Evolutionary conservation across 495 filamentous ascomycete species (phyloP), one percentile per base, ranked within the genome.

Genomic region (Chaetomium fimeti): DNA sequence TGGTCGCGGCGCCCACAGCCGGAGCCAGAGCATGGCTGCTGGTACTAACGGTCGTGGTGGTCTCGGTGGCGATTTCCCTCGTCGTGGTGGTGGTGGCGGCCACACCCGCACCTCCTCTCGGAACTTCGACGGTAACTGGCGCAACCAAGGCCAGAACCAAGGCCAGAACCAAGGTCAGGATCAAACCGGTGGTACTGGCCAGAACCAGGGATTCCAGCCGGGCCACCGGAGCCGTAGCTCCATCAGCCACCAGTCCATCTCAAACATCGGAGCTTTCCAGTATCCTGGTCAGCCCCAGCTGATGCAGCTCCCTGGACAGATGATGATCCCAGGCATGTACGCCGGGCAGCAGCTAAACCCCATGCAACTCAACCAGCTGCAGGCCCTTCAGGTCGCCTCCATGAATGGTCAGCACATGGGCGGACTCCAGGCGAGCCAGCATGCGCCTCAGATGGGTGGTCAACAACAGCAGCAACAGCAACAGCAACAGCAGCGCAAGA

Each of bases 121-220:
- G 36, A 98, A 98, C 73, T 98, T 98, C 76, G 95, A 98, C 66
- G 86, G 92, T 66, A 98, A 98, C 76, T 98, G 94, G 94, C 88
- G 94, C 68, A 93, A 94, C 74, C 94, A 90, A 65, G 87, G 86
- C 72, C 89, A 89, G 69, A 82, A 78, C 62, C 94, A 90, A 65
- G 87, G 86, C 72, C 89, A 89, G 70, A 82, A 78, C 62, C 84
- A 85, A 63, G 77, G 74, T 47, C 83, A 86, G 66, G 79, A 78
- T 25, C 82, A 82, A 71, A 76, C 79, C 60, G 71, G 76, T 18
- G 86, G 87, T 73, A 36, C 54, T 29, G 87, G 84, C 57, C 88
- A 88, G 70, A 88, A 89, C 68, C 89, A 87, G 60, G 87, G 88
- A 40, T 98, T 97, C 80, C 94, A 97, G 76, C 93, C 93, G 22